These are phyloP conservation scores for Phytophthora tentaculata DNA, from an alignment of 352 stramenopile species.

Conservation along the genomic window DNA sequence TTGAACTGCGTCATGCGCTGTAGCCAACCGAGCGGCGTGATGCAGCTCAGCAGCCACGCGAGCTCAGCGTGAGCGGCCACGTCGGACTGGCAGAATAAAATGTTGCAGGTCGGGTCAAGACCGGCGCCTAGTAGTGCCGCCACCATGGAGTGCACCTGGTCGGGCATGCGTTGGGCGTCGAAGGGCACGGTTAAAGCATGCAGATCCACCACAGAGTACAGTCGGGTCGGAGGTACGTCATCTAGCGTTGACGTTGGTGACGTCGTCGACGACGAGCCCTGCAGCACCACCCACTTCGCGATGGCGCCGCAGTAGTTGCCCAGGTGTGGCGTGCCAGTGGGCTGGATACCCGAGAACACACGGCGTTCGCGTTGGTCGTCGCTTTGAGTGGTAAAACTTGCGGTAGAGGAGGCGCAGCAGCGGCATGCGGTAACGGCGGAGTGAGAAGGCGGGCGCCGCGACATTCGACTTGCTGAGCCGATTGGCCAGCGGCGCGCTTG, in stretches of 20 bases:
- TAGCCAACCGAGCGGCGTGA: constrained; percentile 98
- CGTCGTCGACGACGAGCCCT: constrained; percentile 52
- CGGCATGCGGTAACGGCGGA: background rate
- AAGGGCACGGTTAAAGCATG: constrained; percentile 98
- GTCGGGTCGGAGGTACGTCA: constrained; percentile 23
- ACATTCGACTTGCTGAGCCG: background rate
- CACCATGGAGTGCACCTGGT: constrained; percentile 91
- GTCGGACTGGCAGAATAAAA: constrained; percentile 88
- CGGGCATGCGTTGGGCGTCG: constrained; percentile 88
- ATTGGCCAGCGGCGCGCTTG: no score
- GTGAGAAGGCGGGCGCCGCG: background rate
- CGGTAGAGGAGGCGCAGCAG: constrained; percentile 10
- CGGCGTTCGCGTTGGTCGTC: constrained; percentile 57
- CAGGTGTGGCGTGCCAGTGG: constrained; percentile 97
- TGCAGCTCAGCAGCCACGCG: constrained; percentile 97
- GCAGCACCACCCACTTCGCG: constrained; percentile 97
- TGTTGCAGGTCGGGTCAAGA: constrained; percentile 75
- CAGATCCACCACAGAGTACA: constrained; percentile 95
- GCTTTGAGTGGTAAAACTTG: constrained; percentile 3
- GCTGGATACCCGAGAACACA: constrained; percentile 98
- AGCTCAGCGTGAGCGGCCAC: constrained; percentile 94
- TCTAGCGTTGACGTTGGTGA: constrained; percentile 10
- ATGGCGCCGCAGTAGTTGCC: constrained; percentile 99
- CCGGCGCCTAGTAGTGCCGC: constrained; percentile 96
- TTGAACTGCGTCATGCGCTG: constrained; percentile 99